These are phyloP conservation scores for Metschnikowia koreensis DNA, from an alignment of 805 yeast genomes.

Conservation along the genomic window DNA sequence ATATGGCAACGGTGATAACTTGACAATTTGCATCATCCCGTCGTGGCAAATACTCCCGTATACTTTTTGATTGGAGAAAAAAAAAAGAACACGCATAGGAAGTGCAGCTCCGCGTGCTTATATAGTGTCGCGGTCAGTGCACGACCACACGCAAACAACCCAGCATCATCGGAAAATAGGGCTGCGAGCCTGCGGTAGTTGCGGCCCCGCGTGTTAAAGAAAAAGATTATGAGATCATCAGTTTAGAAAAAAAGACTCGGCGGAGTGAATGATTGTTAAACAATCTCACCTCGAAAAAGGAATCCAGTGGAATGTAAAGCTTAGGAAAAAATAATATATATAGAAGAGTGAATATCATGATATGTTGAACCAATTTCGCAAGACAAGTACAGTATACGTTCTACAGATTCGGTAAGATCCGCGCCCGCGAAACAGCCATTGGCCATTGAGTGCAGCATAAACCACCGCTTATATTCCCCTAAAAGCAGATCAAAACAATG, in stretches of 20 bases:
- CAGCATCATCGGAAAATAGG: neutral
- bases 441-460: neutral
- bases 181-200: neutral
- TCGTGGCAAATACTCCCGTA: conserved; percentile 68
- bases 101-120: conserved; percentile 13
- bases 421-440: neutral
- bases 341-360: too few species aligned
- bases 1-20: conserved; percentile 65
- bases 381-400: too few species aligned
- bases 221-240: too few species aligned
- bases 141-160: conserved; percentile 4
- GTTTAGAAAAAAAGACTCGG: too few species aligned
- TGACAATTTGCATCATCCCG: conserved; percentile 59
- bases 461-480: neutral
- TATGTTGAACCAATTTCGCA: too few species aligned
- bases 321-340: too few species aligned
- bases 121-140: conserved; percentile 15
- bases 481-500: conserved; percentile 6
- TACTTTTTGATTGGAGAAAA: conserved; percentile 55
- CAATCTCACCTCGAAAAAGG: too few species aligned
- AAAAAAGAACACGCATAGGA: conserved; percentile 5
- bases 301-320: too few species aligned
- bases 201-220: neutral
- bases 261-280: too few species aligned
- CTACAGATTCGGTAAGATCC: neutral